These are phyloP conservation scores for Byssoonygena ceratinophila DNA, from an alignment of 2,329 filamentous ascomycete genomes.

Conservation along the genomic window DNA sequence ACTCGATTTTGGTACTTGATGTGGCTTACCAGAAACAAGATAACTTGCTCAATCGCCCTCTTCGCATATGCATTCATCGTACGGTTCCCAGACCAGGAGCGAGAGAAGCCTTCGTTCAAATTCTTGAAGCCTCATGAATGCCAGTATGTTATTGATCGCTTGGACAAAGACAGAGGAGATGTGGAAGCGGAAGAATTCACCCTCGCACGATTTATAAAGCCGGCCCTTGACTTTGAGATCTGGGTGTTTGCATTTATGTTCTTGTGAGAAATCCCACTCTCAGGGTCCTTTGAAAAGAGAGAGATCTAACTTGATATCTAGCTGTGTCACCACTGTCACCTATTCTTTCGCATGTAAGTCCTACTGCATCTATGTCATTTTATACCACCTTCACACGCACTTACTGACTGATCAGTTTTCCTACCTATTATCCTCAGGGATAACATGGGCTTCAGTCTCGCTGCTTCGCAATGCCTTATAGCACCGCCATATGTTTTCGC, in stretches of 20 bases:
- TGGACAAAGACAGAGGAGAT: constrained; percentile 41
- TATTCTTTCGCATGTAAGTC: constrained; percentile 56
- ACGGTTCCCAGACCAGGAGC: constrained; percentile 14
- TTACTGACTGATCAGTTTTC: constrained; percentile 35
- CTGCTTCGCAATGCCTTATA: constrained; percentile 54
- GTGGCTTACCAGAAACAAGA: constrained; percentile 1
- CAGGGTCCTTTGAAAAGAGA: not conserved
- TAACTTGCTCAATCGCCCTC: constrained; percentile 12
- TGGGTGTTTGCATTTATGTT: constrained; percentile 42
- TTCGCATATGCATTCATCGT: constrained; percentile 13
- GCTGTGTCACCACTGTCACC: constrained; percentile 55
- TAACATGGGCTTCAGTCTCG: constrained; percentile 53
- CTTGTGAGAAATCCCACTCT: constrained; percentile 21
- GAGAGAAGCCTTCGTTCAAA: constrained; percentile 9
- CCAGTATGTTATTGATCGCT: constrained; percentile 37
- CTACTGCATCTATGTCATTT: not conserved
- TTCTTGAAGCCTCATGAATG: constrained; percentile 40
- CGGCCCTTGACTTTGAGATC: constrained; percentile 39
- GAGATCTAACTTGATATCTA: constrained; percentile 25
- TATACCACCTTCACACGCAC: not conserved
- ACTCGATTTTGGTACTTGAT: not conserved
- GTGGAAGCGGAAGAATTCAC: constrained; percentile 36
- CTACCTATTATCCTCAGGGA: constrained; percentile 55
- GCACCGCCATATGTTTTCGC: constrained; percentile 56
- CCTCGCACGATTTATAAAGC: constrained; percentile 33